These are phyloP conservation scores for Phoma sp. DNA, from an alignment of 2,329 filamentous ascomycete genomes.

Conservation along the genomic window DNA sequence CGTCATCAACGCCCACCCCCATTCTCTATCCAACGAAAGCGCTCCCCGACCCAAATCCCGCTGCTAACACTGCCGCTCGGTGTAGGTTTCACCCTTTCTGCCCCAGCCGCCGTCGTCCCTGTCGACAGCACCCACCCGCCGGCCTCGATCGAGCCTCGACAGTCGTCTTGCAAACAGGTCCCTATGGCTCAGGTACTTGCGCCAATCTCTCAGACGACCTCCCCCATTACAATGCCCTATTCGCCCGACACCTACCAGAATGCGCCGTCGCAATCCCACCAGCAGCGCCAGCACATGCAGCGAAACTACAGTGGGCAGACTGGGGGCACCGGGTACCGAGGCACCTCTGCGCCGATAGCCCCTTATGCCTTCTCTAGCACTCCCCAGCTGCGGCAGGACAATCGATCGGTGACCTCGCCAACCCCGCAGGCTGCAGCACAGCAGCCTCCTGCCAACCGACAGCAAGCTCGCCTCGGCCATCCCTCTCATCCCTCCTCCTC, in stretches of 20 bases:
- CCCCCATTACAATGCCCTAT: conserved; percentile 60
- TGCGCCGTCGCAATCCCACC: conserved; percentile 46
- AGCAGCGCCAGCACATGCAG: conserved; percentile 41
- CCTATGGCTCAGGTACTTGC: conserved; percentile 57
- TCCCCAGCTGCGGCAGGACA: conserved; percentile 64
- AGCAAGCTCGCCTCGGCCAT: conserved; percentile 42
- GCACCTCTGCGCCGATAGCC: conserved; percentile 55
- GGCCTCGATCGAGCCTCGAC: conserved; percentile 28
- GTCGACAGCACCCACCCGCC: conserved; percentile 25
- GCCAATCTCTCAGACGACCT: conserved; percentile 55
- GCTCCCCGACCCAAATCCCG: conserved; percentile 2
- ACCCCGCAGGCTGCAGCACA: conserved; percentile 51
- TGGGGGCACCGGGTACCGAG: conserved; percentile 51
- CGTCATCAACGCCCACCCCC: conserved; percentile 15
- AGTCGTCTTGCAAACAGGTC: conserved; percentile 29
- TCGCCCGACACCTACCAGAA: conserved; percentile 58
- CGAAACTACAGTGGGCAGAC: conserved; percentile 54
- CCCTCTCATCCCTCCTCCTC: conserved; percentile 51
- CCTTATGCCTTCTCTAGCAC: conserved; percentile 60
- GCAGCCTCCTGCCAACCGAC: conserved; percentile 32
- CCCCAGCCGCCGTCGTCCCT: conserved; percentile 24
- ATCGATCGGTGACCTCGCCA: conserved; percentile 63
- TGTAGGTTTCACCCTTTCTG: conserved; percentile 26
- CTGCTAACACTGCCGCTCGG: conserved; percentile 28
- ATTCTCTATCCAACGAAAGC: conserved; percentile 5